Evolutionary conservation across 1,284 basidiomycete genomes (phyloP), one percentile per base, ranked within the genome.

Genomic region (Pseudozyma flocculosa): DNA sequence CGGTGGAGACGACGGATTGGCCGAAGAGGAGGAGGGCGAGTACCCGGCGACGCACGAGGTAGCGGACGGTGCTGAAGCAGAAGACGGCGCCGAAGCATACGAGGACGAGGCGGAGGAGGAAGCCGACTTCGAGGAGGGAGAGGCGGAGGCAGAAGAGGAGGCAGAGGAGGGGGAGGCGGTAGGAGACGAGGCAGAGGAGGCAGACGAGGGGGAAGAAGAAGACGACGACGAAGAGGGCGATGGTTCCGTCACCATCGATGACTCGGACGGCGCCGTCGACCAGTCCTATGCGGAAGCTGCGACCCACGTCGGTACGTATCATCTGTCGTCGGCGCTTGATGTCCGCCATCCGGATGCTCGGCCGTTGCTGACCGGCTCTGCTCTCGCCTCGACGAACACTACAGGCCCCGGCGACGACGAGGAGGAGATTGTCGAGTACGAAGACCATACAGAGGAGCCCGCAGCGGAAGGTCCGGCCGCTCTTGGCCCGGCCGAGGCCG

Each of bases 41-140:
- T 48, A 19, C 15, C 56, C 42, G 1, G 54, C 51, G 7, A 34
- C 36, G 10, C 46, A 36, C 19, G 41, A 45, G 17, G 49, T 43
- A n/a, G 42, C 30, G 18, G 46, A 38, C 24, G 23, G 36, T 13
- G 51, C n/a, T n/a, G 47, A 45, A 26, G 50, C 3, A 4, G 43
- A 43, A 34, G 17, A 50, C 8, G 44, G 29, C 1, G 43, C 19
- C 22, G 22, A 22, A 2, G 43, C 53, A 21, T 54, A 21, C 23
- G 43, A 46, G 13, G n/a, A 24, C 17, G 18, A 54, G 4, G 48
- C 18, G 26, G 38, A 52, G 10, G 45, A 41, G 42, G 51, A 54
- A 37, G 51, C 41, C 24, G 29, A 49, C 14, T 45, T 40, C 41
- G 50, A 32, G 26, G 50, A 32, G 43, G 41, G n/a, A 21, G 29